Evolutionary conservation across 2,329 filamentous ascomycete species (phyloP).

Genomic region (Diaporthe australafricana): DNA sequence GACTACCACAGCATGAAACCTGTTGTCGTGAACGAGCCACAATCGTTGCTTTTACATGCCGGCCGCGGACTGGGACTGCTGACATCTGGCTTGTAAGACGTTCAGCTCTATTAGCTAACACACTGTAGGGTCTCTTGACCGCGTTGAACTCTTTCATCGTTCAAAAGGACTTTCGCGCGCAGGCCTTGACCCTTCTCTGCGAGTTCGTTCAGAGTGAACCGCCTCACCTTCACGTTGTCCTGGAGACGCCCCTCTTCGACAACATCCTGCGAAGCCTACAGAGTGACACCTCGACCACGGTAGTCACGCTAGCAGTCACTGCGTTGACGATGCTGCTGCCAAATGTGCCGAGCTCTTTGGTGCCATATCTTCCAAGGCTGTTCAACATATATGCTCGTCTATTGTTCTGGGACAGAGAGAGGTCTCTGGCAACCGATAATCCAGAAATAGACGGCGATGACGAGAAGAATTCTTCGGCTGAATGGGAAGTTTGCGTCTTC

Average conservation of each 20-base stretch:
- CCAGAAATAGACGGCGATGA: slow-evolving; percentile 64
- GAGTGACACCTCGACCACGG: slow-evolving; percentile 80
- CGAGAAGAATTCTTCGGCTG: slow-evolving; percentile 71
- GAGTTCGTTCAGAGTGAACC: slow-evolving; percentile 81
- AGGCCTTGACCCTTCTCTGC: slow-evolving; percentile 74
- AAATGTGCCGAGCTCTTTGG: slow-evolving; percentile 80
- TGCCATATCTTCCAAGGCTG: slow-evolving; percentile 75
- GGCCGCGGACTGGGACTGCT: neutral
- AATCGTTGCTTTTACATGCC: neutral
- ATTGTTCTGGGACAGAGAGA: slow-evolving; percentile 79
- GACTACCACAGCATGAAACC: neutral
- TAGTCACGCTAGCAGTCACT: slow-evolving; percentile 80
- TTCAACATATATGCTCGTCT: slow-evolving; percentile 86
- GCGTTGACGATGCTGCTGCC: slow-evolving; percentile 85
- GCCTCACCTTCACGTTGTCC: slow-evolving; percentile 80
- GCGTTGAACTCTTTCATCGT: slow-evolving; percentile 75
- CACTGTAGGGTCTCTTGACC: slow-evolving; percentile 70
- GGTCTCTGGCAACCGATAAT: slow-evolving; percentile 53
- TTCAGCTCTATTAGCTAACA: slow-evolving; percentile 40
- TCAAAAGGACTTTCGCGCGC: slow-evolving; percentile 71
- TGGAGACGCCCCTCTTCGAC: slow-evolving; percentile 78
- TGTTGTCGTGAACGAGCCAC: neutral
- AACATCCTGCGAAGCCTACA: slow-evolving; percentile 80
- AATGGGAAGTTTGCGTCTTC: slow-evolving; percentile 75
- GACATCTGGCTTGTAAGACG: neutral